phyloP scores from a whole-genome alignment of 129 eudicot genomes.

The Saposhnikovia divaricata region DNA sequence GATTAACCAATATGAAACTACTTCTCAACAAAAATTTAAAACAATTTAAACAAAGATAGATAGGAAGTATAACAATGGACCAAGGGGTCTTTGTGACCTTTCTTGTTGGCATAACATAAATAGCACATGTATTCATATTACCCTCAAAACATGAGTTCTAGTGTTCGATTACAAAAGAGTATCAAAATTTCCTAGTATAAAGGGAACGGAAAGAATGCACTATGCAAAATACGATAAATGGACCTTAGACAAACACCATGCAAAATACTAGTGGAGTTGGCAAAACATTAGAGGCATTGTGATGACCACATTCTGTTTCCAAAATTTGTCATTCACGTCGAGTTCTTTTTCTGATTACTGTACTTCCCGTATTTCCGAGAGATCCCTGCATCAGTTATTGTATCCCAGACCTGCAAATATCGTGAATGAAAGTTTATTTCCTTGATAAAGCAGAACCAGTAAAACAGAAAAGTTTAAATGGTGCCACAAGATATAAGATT shows the following conservation, averaged over 20 bases:
- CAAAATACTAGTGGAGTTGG: neutral
- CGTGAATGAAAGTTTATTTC: neutral
- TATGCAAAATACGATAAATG: neutral
- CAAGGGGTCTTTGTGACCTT: too few relatives aligned
- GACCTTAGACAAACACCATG: neutral
- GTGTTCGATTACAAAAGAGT: neutral
- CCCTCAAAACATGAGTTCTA: neutral
- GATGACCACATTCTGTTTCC: neutral
- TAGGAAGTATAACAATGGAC: too few relatives aligned
- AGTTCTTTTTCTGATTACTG: constrained; percentile 25
- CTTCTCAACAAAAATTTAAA: too few relatives aligned
- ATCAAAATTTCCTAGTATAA: neutral
- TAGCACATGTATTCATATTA: neutral
- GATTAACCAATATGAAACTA: too few relatives aligned
- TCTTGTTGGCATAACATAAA: neutral
- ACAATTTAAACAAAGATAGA: too few relatives aligned
- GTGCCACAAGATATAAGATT: neutral
- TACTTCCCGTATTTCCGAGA: constrained; percentile 46
- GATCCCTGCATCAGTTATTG: constrained; percentile 46
- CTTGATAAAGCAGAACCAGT: neutral
- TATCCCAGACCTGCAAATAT: constrained; percentile 64
- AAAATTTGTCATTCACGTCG: constrained; percentile 13
- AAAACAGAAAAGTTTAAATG: neutral
- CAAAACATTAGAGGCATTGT: neutral
- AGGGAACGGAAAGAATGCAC: neutral